Base-by-base conservation (phyloP, 495 filamentous ascomycete species). In the Aspergillus conjunctus region DNA sequence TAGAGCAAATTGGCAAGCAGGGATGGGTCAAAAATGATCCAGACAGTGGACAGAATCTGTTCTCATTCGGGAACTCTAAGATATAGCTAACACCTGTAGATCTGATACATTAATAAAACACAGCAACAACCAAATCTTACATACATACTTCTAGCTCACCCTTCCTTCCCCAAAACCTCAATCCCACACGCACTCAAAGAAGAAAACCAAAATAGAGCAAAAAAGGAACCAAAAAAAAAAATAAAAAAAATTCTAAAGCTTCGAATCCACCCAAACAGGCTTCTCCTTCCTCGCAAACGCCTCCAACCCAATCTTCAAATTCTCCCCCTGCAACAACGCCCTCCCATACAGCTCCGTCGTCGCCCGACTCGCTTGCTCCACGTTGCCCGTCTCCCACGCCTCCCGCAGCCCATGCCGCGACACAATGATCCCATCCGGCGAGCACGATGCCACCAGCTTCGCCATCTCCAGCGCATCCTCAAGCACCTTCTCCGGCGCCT, bases 211-310 rank as follows among this genome's bases (percentile, higher is more conserved):
- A 62, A 26, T 45, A 65, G 58, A 60, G 54, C n/a, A 59, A 46
- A 56, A 41, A 56, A 51, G 34, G 20, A 50, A 60, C 26, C 14
- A 51, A 55, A 43, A 55, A 52, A 65, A 9, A 46, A 20, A 46
- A 15, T 61, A 68, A 66, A 73, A 60, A 65, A 56, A 31, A 2
- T 32, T 11, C 34, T 46, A 62, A 51, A 63, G 49, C 60, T 63
- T 63, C 34, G 60, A 63, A 37, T 58, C 55, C 18, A 71, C 70
- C 90, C 91, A 93, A 55, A 77, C 79, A 31, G 89, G 83, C 72
- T 80, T 79, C 77, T 85, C 80, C 79, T 84, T 91, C 79, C 87
- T 85, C 39, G 87, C 81, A 81, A 95, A 94, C 53, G 87, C 87
- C 74, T 68, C 79, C 43, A 93, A 74, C 0, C 90, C 91, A 73